Evolutionary conservation across 495 filamentous ascomycete species (phyloP).

Genomic region (Podospora pseudocomata): DNA sequence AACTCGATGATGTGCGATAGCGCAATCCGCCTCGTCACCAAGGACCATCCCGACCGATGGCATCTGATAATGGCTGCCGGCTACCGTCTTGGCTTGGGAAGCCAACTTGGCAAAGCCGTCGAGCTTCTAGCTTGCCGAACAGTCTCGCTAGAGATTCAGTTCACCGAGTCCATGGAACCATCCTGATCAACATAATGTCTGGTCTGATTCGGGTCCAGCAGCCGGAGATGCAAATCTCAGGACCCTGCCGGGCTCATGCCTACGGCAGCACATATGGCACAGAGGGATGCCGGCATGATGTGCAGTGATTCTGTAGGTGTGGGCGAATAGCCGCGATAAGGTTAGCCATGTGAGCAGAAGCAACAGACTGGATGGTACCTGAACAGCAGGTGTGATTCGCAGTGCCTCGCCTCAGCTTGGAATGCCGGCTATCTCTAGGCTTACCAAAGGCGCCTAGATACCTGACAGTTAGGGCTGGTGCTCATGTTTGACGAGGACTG

Average conservation of each 20-base stretch:
- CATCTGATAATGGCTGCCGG: background rate
- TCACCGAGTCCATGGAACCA: background rate
- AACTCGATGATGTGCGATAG: background rate
- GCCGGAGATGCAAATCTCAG: background rate
- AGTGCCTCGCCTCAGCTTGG: background rate
- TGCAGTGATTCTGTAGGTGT: background rate
- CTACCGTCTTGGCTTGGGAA: background rate
- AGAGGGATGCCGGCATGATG: background rate
- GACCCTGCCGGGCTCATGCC: background rate
- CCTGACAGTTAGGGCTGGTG: background rate
- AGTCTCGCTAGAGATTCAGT: background rate
- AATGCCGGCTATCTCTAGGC: background rate
- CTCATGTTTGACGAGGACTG: conserved; percentile 23
- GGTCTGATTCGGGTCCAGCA: background rate
- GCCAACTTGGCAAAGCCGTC: background rate
- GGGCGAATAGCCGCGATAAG: background rate
- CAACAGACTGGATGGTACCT: background rate
- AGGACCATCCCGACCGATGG: background rate
- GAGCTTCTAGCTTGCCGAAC: background rate
- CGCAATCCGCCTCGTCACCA: background rate
- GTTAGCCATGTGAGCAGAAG: background rate
- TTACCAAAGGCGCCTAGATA: background rate
- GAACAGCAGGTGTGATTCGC: background rate
- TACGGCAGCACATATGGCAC: background rate
- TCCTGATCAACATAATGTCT: background rate